Conservation (phyloP, 2,329 filamentous ascomycete genomes). For the Boeremia exigua region DNA sequence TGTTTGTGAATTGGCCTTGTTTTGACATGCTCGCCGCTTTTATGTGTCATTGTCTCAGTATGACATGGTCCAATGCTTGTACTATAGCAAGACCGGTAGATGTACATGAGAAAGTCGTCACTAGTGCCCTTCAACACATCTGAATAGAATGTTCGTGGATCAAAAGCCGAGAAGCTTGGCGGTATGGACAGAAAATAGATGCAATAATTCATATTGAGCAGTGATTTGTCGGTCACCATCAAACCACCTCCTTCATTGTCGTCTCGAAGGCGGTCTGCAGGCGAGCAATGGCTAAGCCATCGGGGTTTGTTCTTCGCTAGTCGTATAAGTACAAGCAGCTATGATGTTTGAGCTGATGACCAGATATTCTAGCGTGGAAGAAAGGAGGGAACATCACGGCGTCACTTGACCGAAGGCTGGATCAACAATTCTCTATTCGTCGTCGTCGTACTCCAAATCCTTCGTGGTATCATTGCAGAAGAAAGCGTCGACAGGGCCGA, state of each 20-base stretch:
- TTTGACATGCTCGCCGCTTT: too few species aligned
- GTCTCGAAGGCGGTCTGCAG: slow-evolving; percentile 78
- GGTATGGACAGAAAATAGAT: too few species aligned
- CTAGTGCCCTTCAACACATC: too few species aligned
- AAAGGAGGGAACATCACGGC: slow-evolving; percentile 18
- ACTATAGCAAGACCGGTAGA: too few species aligned
- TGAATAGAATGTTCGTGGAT: too few species aligned
- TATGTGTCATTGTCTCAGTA: too few species aligned
- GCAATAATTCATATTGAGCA: too few species aligned
- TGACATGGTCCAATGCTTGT: too few species aligned
- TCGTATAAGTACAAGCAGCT: slow-evolving; percentile 89
- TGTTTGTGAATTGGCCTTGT: too few species aligned
- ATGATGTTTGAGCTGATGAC: slow-evolving; percentile 73
- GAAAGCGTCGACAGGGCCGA: slow-evolving; percentile 41
- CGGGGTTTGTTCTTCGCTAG: slow-evolving; percentile 79
- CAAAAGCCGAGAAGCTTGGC: too few species aligned
- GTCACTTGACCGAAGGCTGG: slow-evolving; percentile 32
- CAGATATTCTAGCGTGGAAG: slow-evolving; percentile 80
- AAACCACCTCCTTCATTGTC: slow-evolving; percentile 76
- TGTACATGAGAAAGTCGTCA: too few species aligned
- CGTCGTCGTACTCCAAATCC: slow-evolving; percentile 31
- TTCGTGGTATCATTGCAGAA: slow-evolving; percentile 43
- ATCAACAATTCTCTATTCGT: slow-evolving; percentile 34
- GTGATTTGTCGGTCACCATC: slow-evolving; percentile 76
- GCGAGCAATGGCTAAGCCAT: slow-evolving; percentile 67